Base-by-base conservation (phyloP, 768 basidiomycete species). In the Suillus clintonianus region DNA sequence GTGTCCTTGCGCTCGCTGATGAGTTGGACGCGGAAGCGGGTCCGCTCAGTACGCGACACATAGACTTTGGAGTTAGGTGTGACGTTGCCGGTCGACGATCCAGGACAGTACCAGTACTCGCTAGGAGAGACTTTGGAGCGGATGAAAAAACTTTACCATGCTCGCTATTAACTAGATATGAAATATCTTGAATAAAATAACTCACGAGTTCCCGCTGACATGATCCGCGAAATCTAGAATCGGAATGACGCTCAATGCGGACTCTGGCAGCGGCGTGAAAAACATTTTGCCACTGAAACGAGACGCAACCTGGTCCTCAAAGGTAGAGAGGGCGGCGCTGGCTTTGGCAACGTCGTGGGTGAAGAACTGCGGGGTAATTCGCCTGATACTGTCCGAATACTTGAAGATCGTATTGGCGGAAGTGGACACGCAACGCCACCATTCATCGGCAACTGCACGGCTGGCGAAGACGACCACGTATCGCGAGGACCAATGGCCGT, bases 361-460 rank as follows among this genome's bases (percentile, higher is more conserved):
- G 13, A 53, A 53, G 19, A 53, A 53, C 19, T 53, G 32, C 19
- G 51, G 30, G 32, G 51, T 30, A 7, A 32, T 19, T 34, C 19
- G 51, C 32, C 32, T 53, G 51, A 34, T 19, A 53, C 32, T 34
- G 51, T 53, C 51, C 51, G 32, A 34, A 19, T 53, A 53, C 32
- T n/a, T n/a, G n/a, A n/a, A n/a, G n/a, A n/a, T 53, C 30, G 51
- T 53, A n/a, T 34, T 54, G 10, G 63, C 10, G 32, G 65, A 65
- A 34, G 64, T 65, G 27, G 69, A 66, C 24, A 75, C 60, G 24
- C 61, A 53, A n/a, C 72, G 62, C 68, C 66, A 75, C 72, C 73
- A 75, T 19, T 70, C 66, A 53, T 73, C 73, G 37, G 73, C 73
- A 10, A 69, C 63, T 30, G 63, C 67, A 37, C 69, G 64, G 14